Evolutionary conservation across 306 rosid genomes (phyloP).

Genomic region (Gynostemma pentaphyllum): DNA sequence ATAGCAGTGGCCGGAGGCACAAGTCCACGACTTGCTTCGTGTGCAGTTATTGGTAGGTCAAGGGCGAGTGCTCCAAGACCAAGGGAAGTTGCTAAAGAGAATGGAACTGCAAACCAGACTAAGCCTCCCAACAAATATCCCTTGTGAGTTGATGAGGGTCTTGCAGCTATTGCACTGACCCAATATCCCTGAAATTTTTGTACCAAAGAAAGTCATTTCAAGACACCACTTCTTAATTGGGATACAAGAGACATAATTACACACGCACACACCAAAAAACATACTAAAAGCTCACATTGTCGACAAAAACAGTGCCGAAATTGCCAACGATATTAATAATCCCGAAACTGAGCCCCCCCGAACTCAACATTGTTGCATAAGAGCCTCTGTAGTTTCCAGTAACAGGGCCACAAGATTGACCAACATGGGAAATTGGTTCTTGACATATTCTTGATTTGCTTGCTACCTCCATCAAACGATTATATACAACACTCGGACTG

Average conservation of each 20-base stretch:
- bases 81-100: constrained; percentile 82
- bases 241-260: neutral
- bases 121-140: constrained; percentile 92
- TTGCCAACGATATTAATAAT: constrained; percentile 79
- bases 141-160: constrained; percentile 94
- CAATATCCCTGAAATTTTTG: constrained; percentile 66
- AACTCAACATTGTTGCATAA: constrained; percentile 78
- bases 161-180: constrained; percentile 93
- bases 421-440: constrained; percentile 65
- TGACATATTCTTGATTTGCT: constrained; percentile 66
- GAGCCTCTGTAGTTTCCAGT: constrained; percentile 76
- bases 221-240: neutral
- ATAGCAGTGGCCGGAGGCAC: constrained; percentile 96
- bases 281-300: constrained; percentile 46
- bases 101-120: constrained; percentile 98
- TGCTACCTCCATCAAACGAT: constrained; percentile 55
- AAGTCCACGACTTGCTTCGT: constrained; percentile 77
- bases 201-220: neutral
- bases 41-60: constrained; percentile 60
- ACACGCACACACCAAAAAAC: neutral
- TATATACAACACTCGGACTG: constrained; percentile 54
- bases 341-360: constrained; percentile 85
- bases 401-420: constrained; percentile 95
- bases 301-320: constrained; percentile 92
- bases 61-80: constrained; percentile 95